These are phyloP conservation scores for Gremmenia infestans DNA, from an alignment of 2,329 filamentous ascomycete species.

Conservation along the genomic window DNA sequence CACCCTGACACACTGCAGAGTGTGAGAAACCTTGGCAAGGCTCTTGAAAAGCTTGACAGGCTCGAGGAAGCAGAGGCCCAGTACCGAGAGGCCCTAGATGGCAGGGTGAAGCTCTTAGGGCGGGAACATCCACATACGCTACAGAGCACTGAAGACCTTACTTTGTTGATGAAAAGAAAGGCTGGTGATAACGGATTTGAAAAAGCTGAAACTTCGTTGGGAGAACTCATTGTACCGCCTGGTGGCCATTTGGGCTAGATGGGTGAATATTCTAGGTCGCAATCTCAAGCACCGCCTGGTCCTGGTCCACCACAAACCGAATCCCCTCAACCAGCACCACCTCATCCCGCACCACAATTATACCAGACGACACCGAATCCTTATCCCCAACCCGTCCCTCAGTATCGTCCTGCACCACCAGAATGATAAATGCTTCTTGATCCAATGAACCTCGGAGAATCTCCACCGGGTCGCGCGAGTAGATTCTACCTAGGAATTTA, in stretches of 20 bases:
- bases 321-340: slow-evolving; percentile 14
- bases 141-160: neutral
- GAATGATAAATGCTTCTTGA: too few relatives aligned
- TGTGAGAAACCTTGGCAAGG: slow-evolving; percentile 15
- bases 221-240: neutral
- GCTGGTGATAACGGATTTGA: too few relatives aligned
- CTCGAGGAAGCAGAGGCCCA: slow-evolving; percentile 13
- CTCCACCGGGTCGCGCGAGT: too few relatives aligned
- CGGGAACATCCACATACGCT: slow-evolving; percentile 12
- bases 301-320: slow-evolving; percentile 1
- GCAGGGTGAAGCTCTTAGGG: slow-evolving; percentile 4
- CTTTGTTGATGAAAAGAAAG: too few relatives aligned
- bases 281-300: slow-evolving; percentile 10
- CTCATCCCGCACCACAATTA: slow-evolving; percentile 17
- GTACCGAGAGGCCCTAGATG: slow-evolving; percentile 6
- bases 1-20: slow-evolving; percentile 14
- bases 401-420: slow-evolving; percentile 13
- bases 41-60: slow-evolving; percentile 1
- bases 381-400: slow-evolving; percentile 11
- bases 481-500: too few relatives aligned
- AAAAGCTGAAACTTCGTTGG: too few relatives aligned
- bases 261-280: neutral
- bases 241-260: slow-evolving; percentile 31
- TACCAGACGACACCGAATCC: slow-evolving; percentile 21
- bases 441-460: too few relatives aligned